Evolutionary conservation across 2,329 filamentous ascomycete genomes (phyloP).

Genomic region (Karstenula rhodostoma): DNA sequence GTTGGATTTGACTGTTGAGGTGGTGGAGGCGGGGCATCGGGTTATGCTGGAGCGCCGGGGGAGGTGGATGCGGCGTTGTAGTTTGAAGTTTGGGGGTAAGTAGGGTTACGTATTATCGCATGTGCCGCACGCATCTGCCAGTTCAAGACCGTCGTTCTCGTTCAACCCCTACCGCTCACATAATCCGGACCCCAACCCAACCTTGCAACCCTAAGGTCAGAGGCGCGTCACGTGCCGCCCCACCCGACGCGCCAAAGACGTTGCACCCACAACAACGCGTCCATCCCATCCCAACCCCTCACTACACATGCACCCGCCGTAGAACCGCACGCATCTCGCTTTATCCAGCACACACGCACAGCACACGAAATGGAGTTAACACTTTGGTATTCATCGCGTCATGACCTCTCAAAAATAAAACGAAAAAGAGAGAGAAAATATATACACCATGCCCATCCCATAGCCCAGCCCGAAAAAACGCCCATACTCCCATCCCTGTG

Average conservation of each 20-base stretch:
- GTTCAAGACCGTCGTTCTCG: neutral
- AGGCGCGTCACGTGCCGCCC: constrained; percentile 10
- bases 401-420: no score
- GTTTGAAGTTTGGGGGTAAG: neutral
- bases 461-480: constrained; percentile 4
- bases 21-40: neutral
- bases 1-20: neutral
- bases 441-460: no score
- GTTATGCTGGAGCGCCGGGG: neutral
- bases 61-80: neutral
- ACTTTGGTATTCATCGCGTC: constrained; percentile 20
- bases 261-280: constrained; percentile 15
- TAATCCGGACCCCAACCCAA: neutral
- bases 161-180: neutral
- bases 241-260: no score
- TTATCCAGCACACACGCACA: neutral
- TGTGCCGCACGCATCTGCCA: no score
- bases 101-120: no score
- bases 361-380: neutral
- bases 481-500: no score
- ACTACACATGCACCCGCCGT: neutral
- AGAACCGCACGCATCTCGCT: neutral
- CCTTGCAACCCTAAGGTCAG: no score
- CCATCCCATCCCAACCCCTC: no score
- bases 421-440: no score